Evolutionary conservation across 106 monocot genomes (phyloP).

Genomic region (Apostasia ramifera): DNA sequence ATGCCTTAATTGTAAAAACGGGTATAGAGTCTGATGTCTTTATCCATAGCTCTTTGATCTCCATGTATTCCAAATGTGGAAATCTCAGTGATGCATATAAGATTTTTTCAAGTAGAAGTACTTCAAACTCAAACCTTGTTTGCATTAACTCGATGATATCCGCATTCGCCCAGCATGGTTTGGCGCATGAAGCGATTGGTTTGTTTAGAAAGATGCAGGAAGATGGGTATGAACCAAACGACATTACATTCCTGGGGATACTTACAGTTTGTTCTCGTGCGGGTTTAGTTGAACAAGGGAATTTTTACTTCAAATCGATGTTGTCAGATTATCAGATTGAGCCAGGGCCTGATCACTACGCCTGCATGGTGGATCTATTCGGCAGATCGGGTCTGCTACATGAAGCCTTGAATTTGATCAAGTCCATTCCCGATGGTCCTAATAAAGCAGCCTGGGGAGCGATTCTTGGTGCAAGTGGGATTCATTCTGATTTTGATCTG

Average conservation of each 20-base stretch:
- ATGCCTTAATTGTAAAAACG: conserved; percentile 36
- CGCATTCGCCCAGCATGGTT: conserved; percentile 36
- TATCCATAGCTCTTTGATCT: conserved; percentile 38
- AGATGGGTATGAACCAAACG: conserved; percentile 20
- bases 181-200: conserved; percentile 25
- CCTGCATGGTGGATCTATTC: conserved; percentile 41
- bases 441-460: conserved; percentile 35
- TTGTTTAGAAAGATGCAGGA: conserved; percentile 17
- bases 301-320: conserved; percentile 27
- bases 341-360: conserved; percentile 30
- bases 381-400: conserved; percentile 23
- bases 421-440: conserved; percentile 24
- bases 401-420: conserved; percentile 26
- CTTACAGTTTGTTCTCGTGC: conserved; percentile 31
- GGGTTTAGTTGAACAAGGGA: conserved; percentile 34
- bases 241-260: conserved; percentile 21
- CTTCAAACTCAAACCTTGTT: conserved; percentile 20
- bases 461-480: conserved; percentile 33
- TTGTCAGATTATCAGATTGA: conserved; percentile 13
- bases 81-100: conserved; percentile 22
- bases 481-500: conserved; percentile 26
- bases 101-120: conserved; percentile 27
- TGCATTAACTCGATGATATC: conserved; percentile 53
- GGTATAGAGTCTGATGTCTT: conserved; percentile 24
- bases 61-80: conserved; percentile 66